A percentile compares a stretch with the other conserved stretches of the same genome.
phyloP scores from a whole-genome alignment of 2,329 filamentous ascomycete species.

The Cercospora citrullina region DNA sequence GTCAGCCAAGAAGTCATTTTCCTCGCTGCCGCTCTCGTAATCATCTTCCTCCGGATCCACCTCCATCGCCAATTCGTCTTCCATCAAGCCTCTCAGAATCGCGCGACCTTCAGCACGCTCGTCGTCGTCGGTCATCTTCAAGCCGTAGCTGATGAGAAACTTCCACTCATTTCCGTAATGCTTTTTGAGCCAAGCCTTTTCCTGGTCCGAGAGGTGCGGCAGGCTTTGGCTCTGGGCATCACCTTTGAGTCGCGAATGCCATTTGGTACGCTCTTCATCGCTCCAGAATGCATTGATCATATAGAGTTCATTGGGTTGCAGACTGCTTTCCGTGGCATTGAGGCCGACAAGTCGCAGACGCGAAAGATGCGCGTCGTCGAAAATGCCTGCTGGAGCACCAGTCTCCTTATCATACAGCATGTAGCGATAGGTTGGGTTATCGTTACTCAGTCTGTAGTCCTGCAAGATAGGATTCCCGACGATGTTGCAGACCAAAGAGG shows the following conservation, averaged over 20 bases:
- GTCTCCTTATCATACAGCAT: background rate
- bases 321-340: background rate
- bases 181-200: constrained; percentile 42
- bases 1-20: too few species aligned
- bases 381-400: background rate
- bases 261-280: background rate
- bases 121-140: constrained; percentile 43
- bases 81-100: constrained; percentile 39
- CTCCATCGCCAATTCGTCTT: background rate
- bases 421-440: background rate
- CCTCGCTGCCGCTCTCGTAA: background rate
- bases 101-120: constrained; percentile 41
- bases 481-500: constrained; percentile 18
- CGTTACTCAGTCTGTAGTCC: background rate
- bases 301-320: background rate
- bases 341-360: background rate
- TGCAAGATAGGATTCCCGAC: constrained; percentile 4
- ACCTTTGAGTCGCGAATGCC: background rate
- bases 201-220: background rate
- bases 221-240: background rate
- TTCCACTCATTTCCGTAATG: constrained; percentile 40
- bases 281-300: background rate
- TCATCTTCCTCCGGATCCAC: background rate
- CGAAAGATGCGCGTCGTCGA: background rate
- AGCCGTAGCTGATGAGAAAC: constrained; percentile 37